Base-by-base conservation (phyloP, 2,329 filamentous ascomycete genomes). In the Scedosporium minutisporum region DNA sequence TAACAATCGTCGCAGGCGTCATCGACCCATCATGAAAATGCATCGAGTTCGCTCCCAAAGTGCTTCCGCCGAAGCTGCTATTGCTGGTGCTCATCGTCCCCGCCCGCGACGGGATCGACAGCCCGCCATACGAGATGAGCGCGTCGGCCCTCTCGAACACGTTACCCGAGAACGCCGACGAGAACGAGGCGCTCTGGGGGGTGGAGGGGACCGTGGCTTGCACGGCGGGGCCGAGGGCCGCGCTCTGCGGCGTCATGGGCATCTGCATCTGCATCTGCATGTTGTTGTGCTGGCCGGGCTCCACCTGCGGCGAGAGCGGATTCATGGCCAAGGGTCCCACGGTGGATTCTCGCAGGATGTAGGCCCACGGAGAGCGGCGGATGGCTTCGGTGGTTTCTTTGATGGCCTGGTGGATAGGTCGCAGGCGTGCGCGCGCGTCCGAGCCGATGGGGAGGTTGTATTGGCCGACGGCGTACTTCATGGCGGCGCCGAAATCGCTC, bases 221-320 rank as follows among this genome's bases (percentile, higher is more conserved):
- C 62, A 92, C 90, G 21, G 93, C 93, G 5, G 93, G 91, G 0
- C 93, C 93, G 4, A 97, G 80, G 1, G 93, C 93, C 16, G 92
- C 93, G 68, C 90, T 95, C 65, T 96, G 83, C 6, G 93, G 93
- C 1, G 93, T 97, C 69, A 95, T 91, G 7, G 93, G 92, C 44
- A 92, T 68, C 61, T 76, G 74, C 57, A 63, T 62, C 55, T 60
- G 60, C 38, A 63, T 62, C 55, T 60, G 60, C 38, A 42, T 46
- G 9, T 27, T 57, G 6, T 23, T 23, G 21, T 48, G 7, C 10
- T 38, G 33, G 10, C 51, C 51, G 51, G 51, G 51, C 53, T 63
- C 38, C 2, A 10, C 33, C 25, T 38, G 55, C 42, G 29, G 41
- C 23, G 59, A 57, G 23, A 51, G 23, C 46, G 51, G 62, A 25